A percentile compares a stretch with the other conserved stretches of the same genome.
Conservation (phyloP, 1,139 yeast species). For the Kodamaea derodonti region DNA sequence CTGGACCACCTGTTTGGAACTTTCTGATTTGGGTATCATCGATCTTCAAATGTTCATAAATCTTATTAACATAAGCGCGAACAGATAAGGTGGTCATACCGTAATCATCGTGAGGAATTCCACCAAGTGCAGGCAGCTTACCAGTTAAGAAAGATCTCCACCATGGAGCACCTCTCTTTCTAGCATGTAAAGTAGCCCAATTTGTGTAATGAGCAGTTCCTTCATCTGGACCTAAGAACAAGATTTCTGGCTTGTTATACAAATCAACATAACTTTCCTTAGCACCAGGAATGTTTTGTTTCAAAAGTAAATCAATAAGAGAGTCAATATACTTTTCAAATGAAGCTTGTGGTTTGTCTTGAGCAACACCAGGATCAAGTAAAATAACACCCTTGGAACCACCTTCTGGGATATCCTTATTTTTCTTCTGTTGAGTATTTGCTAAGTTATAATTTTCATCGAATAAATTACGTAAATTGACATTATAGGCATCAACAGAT, state of each 20-base stretch:
- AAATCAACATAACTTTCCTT: conserved; percentile 86
- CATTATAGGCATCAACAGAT: conserved; percentile 78
- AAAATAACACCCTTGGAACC: conserved; percentile 97
- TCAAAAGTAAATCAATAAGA: conserved; percentile 78
- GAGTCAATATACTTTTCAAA: conserved; percentile 93
- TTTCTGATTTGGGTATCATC: conserved; percentile 60
- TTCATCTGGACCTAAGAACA: conserved; percentile 98
- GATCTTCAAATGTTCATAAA: conserved; percentile 72
- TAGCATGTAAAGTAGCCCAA: conserved; percentile 98
- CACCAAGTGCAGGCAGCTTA: conserved; percentile 87
- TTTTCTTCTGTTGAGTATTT: conserved; percentile 92
- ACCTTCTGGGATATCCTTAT: conserved; percentile 98
- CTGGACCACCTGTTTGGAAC: conserved; percentile 98
- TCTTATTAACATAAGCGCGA: conserved; percentile 85
- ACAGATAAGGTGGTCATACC: conserved; percentile 98
- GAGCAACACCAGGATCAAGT: conserved; percentile 76
- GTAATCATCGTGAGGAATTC: conserved; percentile 96
- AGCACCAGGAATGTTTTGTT: conserved; percentile 67
- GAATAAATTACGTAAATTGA: conserved; percentile 82
- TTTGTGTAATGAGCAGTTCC: conserved; percentile 94
- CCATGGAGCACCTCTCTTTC: conserved; percentile 93
- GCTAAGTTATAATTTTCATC: conserved; percentile 97
- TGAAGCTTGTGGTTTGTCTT: conserved; percentile 77
- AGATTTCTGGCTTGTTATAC: conserved; percentile 78
- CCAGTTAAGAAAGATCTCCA: conserved; percentile 99